Evolutionary conservation across 768 basidiomycete genomes (phyloP).

Genomic region (Suillus subalutaceus): DNA sequence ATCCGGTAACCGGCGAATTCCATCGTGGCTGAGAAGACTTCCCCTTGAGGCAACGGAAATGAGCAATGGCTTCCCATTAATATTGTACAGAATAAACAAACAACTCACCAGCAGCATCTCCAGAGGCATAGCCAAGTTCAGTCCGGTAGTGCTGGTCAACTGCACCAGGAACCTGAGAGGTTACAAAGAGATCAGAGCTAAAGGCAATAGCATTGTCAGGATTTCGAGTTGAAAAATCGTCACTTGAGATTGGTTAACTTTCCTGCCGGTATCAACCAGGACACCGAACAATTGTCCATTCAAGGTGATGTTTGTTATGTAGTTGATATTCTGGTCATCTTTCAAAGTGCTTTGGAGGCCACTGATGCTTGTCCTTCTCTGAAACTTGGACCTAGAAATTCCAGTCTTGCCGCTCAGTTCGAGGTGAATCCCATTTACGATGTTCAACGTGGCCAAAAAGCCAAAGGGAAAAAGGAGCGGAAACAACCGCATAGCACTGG

Average conservation of each 20-base stretch:
- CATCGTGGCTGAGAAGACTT: conserved; percentile 32
- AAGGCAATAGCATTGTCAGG: conserved; percentile 33
- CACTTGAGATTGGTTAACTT: conserved; percentile 7
- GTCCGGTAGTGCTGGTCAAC: conserved; percentile 40
- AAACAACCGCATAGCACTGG: conserved; percentile 17
- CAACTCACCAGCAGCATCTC: conserved; percentile 48
- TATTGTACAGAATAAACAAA: background rate
- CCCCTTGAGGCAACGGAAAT: conserved; percentile 23
- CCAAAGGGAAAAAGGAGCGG: conserved; percentile 12
- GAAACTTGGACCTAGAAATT: conserved; percentile 15
- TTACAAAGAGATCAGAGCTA: conserved; percentile 71
- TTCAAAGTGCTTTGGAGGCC: conserved; percentile 29
- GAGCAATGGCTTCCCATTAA: background rate
- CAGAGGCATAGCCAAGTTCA: conserved; percentile 56
- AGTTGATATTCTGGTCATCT: conserved; percentile 37
- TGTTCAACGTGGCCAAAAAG: conserved; percentile 14
- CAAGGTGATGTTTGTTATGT: conserved; percentile 42
- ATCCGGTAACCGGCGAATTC: conserved; percentile 45
- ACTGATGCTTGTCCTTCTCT: conserved; percentile 30
- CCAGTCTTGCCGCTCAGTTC: conserved; percentile 20
- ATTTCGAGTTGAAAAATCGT: conserved; percentile 40
- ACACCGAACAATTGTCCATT: conserved; percentile 37
- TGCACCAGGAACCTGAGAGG: conserved; percentile 43
- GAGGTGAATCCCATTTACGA: conserved; percentile 17
- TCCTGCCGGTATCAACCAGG: conserved; percentile 52